Evolutionary conservation across 2,329 filamentous ascomycete genomes (phyloP), one percentile per base, ranked within the genome.

Genomic region (Cercospora berteroae): DNA sequence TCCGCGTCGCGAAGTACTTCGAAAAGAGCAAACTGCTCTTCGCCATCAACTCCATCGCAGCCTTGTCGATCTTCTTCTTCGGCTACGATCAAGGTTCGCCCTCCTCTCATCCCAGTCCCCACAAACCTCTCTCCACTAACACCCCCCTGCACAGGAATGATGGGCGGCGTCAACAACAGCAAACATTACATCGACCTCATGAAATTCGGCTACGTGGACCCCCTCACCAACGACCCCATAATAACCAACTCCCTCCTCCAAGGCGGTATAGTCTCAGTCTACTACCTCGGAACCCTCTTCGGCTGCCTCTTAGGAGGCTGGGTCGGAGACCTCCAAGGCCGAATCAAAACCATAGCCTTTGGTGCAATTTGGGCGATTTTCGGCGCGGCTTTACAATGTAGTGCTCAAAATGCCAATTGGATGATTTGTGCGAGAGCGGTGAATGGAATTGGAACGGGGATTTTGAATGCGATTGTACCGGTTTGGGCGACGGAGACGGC

Each of bases 401-500:
- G 87, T 0, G 88, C 90, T 0, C 84, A 87, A 79, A 90, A 90
- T 70, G 81, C 86, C 52, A 80, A 84, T 29, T 91, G 89, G 89
- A 91, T 91, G 89, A 71, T 75, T 56, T 74, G 74, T 48, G 72
- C 73, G 4, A 58, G 74, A 4, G 65, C 68, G 16, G 67, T 76
- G 12, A 76, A 75, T 52, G 74, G 75, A 5, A 85, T 89, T 56
- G 89, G 89, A 3, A 91, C 88, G 2, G 90, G 90, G 25, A 87
- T 91, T 60, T 76, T 91, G 39, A 92, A 90, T 73, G 86, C 88
- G 7, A 90, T 91, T 69, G 86, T 89, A 0, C 89, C 89, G 0
- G 88, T 90, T 3, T 91, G 88, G 88, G 88, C 88, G 0, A 89
- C 89, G 0, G 90, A 91, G 77, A 89, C 87, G 0, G 86, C 88